Percentiles rank a stretch among this genome's conserved stretches.
These are phyloP conservation scores for Chaetomium fimeti DNA, from an alignment of 495 filamentous ascomycete genomes.

Conservation along the genomic window DNA sequence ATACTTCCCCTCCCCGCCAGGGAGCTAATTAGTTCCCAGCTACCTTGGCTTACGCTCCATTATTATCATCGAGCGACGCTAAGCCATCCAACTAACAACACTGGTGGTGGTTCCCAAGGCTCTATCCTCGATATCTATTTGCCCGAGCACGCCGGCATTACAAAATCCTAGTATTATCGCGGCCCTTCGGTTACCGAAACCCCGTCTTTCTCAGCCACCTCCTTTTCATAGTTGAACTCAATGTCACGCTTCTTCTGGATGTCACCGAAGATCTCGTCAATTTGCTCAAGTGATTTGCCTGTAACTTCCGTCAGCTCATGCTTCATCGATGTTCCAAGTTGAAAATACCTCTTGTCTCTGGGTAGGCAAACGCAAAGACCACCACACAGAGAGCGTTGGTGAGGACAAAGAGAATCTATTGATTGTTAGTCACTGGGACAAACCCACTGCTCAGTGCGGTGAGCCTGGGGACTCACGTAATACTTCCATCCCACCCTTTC, in stretches of 20 bases:
- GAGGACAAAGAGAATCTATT: constrained; percentile 51
- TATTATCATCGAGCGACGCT: no score
- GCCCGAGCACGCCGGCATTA: no score
- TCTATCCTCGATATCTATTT: no score
- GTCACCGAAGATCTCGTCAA: constrained; percentile 48
- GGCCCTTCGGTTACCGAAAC: not conserved
- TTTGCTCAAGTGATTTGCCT: constrained; percentile 53
- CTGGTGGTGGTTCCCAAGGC: no score
- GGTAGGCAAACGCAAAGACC: constrained; percentile 49
- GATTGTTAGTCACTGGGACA: not conserved
- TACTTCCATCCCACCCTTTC: constrained; percentile 50
- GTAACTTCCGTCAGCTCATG: not conserved
- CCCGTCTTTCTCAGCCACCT: not conserved
- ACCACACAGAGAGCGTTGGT: constrained; percentile 50
- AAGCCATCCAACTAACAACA: no score
- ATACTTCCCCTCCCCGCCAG: no score
- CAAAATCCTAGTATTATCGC: not conserved
- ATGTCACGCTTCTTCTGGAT: constrained; percentile 17
- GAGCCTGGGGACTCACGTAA: constrained; percentile 34
- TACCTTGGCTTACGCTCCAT: no score
- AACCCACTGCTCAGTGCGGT: no score
- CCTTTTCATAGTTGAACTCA: not conserved
- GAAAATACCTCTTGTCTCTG: constrained; percentile 49
- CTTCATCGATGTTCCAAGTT: not conserved
- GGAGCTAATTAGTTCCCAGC: no score